phyloP scores from a whole-genome alignment of 257 asterid species.

The Scutellaria minor region DNA sequence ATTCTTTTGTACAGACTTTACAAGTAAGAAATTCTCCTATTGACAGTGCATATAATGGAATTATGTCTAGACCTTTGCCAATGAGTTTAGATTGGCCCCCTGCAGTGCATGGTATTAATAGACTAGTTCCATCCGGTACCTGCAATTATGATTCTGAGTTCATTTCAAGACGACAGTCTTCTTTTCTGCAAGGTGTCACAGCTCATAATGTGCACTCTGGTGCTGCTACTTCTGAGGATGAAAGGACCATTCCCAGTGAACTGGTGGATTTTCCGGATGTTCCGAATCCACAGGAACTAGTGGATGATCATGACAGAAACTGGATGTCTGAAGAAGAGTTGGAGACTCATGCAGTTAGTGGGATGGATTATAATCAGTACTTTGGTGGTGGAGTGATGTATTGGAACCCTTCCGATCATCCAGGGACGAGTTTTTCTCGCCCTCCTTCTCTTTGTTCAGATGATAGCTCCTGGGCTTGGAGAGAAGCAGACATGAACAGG shows the following conservation, averaged over 20 bases:
- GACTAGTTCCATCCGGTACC: conserved; percentile 70
- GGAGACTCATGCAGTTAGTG: conserved; percentile 79
- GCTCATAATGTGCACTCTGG: conserved; percentile 60
- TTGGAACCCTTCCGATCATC: conserved; percentile 95
- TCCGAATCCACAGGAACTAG: conserved; percentile 64
- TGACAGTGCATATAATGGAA: conserved; percentile 68
- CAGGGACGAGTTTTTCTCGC: conserved; percentile 83
- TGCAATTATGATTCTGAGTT: conserved; percentile 89
- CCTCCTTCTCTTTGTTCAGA: conserved; percentile 99
- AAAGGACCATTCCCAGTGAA: conserved; percentile 71
- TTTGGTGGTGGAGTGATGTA: conserved; percentile 99
- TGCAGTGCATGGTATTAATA: conserved; percentile 66
- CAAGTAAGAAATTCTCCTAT: conserved; percentile 74
- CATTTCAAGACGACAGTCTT: conserved; percentile 77
- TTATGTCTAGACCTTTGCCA: conserved; percentile 68
- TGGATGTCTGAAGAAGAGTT: conserved; percentile 98
- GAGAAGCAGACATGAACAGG: conserved; percentile 94
- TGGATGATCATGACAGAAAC: conserved; percentile 83
- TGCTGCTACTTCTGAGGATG: conserved; percentile 78
- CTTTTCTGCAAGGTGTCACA: conserved; percentile 66
- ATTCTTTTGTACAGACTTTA: conserved; percentile 69
- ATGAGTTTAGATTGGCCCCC: conserved; percentile 97
- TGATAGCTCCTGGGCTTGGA: conserved; percentile 99
- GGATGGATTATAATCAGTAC: conserved; percentile 86
- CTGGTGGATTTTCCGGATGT: conserved; percentile 63